A percentile compares a stretch with the other conserved stretches of the same genome.
Conservation (phyloP, 352 stramenopile genomes). For the Phytophthora meadii region DNA sequence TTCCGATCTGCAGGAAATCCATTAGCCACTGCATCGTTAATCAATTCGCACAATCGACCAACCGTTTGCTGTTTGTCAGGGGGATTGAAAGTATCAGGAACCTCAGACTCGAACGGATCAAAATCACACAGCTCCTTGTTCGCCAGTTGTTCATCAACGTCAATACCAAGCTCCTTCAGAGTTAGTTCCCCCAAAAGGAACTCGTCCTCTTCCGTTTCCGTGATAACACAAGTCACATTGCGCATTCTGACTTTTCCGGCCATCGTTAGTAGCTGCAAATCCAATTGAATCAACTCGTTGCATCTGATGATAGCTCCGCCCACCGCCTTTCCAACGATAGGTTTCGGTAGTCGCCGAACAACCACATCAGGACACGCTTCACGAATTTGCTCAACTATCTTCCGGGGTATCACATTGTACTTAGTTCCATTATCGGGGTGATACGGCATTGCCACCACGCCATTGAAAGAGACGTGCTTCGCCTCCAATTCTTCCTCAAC, state of each 20-base stretch:
- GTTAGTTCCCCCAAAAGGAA: not conserved
- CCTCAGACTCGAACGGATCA: not conserved
- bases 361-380: too few relatives aligned
- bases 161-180: not conserved
- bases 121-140: not conserved
- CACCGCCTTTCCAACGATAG: not conserved
- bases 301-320: not conserved
- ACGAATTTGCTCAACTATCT: too few relatives aligned
- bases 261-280: not conserved
- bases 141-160: not conserved
- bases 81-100: not conserved
- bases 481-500: too few relatives aligned
- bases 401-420: too few relatives aligned
- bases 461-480: too few relatives aligned
- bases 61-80: not conserved
- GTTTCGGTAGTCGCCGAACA: too few relatives aligned
- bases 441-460: too few relatives aligned
- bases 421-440: too few relatives aligned
- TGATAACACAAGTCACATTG: not conserved
- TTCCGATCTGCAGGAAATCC: constrained; percentile 2
- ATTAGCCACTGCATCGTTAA: not conserved
- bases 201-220: not conserved
- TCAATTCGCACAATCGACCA: not conserved
- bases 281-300: not conserved
- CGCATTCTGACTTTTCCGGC: not conserved